Percentiles rank a stretch among this genome's conserved stretches.
phyloP scores from a whole-genome alignment of 345 rosid species.

The thale cress (Arabidopsis thaliana) region TAIR10.1 NC_003070.9:4957001-4957500 shows the following conservation, averaged over 20 bases:
- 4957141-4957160: slow-evolving; percentile 14
- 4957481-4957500: slow-evolving; percentile 41
- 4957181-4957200: not conserved
- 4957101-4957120: not conserved
- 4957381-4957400: rapidly evolving
- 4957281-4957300: not conserved
- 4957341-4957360: not conserved
- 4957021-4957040: too few relatives aligned
- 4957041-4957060: not conserved
- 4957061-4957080: not conserved
- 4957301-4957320: slow-evolving; percentile 21
- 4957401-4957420: not conserved
- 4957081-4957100: too few relatives aligned
- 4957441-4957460: slow-evolving; percentile 30
- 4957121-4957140: not conserved
- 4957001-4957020: slow-evolving; percentile 15
- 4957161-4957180: not conserved
- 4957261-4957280: not conserved
- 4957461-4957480: slow-evolving; percentile 37
- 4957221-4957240: slow-evolving; percentile 17
- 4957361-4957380: slow-evolving; percentile 29
- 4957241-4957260: not conserved
- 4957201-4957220: not conserved
- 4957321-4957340: not conserved
- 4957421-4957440: slow-evolving; percentile 30